These are phyloP conservation scores for Aureobasidium musti DNA, from an alignment of 2,329 filamentous ascomycete genomes.

Conservation along the genomic window DNA sequence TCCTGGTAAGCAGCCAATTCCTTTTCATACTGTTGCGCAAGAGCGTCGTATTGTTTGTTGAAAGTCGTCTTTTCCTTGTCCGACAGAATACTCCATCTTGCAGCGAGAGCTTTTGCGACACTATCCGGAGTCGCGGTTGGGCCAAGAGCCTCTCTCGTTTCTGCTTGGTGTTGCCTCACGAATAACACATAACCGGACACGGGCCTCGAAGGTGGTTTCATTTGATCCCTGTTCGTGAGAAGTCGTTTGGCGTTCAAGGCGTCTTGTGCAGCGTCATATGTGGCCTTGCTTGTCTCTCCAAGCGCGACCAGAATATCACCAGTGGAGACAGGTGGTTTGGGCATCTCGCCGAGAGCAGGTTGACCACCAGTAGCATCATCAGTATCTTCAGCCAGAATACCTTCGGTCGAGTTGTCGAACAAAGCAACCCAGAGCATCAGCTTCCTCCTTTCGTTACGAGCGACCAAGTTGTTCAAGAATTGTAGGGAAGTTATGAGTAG, in stretches of 20 bases:
- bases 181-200: conserved; percentile 38
- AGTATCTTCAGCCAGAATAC: conserved; percentile 25
- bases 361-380: conserved; percentile 18
- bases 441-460: conserved; percentile 66
- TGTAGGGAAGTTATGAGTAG: conserved; percentile 66
- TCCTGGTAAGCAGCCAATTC: conserved; percentile 29
- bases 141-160: conserved; percentile 28
- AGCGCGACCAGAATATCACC: conserved; percentile 30
- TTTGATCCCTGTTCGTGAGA: conserved; percentile 22
- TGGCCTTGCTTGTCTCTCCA: conserved; percentile 27
- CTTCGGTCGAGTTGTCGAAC: conserved; percentile 51
- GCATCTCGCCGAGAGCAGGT: conserved; percentile 21
- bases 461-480: conserved; percentile 66
- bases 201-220: conserved; percentile 28
- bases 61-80: conserved; percentile 24
- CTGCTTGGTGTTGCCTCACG: conserved; percentile 30
- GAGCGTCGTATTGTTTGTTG: conserved; percentile 26
- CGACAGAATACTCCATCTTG: conserved; percentile 23
- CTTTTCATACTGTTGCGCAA: conserved; percentile 28
- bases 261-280: conserved; percentile 27
- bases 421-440: conserved; percentile 66
- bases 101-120: conserved; percentile 28
- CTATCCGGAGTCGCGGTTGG: conserved; percentile 24
- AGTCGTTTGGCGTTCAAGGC: conserved; percentile 28
- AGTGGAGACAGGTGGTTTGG: conserved; percentile 30